Evolutionary conservation across 495 filamentous ascomycete species (phyloP).

Genomic region (Annulohypoxylon stygium): DNA sequence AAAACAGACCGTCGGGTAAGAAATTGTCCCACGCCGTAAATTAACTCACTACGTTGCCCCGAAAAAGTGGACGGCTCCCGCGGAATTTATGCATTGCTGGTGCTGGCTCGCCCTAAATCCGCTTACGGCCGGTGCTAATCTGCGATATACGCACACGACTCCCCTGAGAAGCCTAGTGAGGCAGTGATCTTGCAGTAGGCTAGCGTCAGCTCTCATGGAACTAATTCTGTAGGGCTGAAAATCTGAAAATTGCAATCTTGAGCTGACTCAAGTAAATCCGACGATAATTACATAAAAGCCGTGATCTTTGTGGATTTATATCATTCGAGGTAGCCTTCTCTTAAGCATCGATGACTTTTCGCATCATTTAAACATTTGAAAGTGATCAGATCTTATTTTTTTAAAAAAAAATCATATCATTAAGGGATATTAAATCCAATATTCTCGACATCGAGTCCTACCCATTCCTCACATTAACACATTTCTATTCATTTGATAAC

Average conservation of each 20-base stretch:
- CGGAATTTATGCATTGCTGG: slow-evolving; percentile 32
- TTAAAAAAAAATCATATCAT: background rate
- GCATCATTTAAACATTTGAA: background rate
- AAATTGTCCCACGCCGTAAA: slow-evolving; percentile 19
- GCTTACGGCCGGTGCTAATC: slow-evolving; percentile 15
- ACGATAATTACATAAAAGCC: background rate
- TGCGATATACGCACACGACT: background rate
- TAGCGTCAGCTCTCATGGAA: slow-evolving; percentile 26
- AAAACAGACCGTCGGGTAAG: background rate
- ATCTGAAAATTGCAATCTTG: background rate
- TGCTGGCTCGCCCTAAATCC: slow-evolving; percentile 20
- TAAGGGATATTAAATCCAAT: background rate
- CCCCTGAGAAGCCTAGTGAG: background rate
- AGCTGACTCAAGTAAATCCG: slow-evolving; percentile 6
- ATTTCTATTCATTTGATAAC: background rate
- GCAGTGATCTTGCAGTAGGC: background rate
- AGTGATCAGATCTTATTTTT: background rate
- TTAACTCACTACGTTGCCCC: background rate
- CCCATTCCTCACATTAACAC: background rate
- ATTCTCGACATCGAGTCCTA: background rate
- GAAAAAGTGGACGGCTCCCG: background rate
- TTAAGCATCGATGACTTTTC: background rate
- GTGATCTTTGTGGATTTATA: background rate
- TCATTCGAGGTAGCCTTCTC: background rate
- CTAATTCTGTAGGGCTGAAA: slow-evolving; percentile 28